Base-by-base conservation (phyloP, 352 stramenopile genomes). In the Phytophthora idaei region DNA sequence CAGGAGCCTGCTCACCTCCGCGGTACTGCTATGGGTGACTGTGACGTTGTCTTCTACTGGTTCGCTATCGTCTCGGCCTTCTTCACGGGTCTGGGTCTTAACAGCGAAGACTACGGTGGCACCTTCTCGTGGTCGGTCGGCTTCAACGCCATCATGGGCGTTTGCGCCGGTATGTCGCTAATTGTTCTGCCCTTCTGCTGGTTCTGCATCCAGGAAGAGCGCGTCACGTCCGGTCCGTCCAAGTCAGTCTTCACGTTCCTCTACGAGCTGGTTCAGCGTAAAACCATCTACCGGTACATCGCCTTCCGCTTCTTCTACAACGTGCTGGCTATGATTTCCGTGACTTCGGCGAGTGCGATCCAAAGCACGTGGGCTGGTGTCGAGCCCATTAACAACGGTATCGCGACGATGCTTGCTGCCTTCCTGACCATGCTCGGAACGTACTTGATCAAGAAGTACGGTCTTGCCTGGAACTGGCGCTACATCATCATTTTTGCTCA, bases 291-390 rank as follows among this genome's bases (percentile, higher is more conserved):
- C 68, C 76, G 77, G 12, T 72, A 83, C 52, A 85, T 87, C 51
- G 74, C 67, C 8, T 88, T 87, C 68, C 74, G 73, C 0, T 86
- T 90, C 57, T 80, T 86, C 57, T 68, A 74, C 61, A 72, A 82
- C 11, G 55, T 87, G 55, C 80, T 88, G 25, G 62, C 69, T 27
- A 56, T 79, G 59, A 81, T 89, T 52, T 79, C 67, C 11, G 78
- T 85, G 27, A 90, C 78, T 27, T 77, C 82, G 5, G 58, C 67
- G 12, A 83, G 58, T 25, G 72, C 82, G 3, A 89, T 91, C 48
- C 60, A 85, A 58, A 82, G 71, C 41, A 75, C 61, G 21, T 93
- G 80, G 85, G 83, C 80, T 17, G 66, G 74, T 0, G 85, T 91
- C 14, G 72, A 86, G 69, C 82, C 81, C 1, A 36, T 93, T 7